Evolutionary conservation across 345 rosid species (phyloP).

Genomic region (Triadica sebifera): DNA sequence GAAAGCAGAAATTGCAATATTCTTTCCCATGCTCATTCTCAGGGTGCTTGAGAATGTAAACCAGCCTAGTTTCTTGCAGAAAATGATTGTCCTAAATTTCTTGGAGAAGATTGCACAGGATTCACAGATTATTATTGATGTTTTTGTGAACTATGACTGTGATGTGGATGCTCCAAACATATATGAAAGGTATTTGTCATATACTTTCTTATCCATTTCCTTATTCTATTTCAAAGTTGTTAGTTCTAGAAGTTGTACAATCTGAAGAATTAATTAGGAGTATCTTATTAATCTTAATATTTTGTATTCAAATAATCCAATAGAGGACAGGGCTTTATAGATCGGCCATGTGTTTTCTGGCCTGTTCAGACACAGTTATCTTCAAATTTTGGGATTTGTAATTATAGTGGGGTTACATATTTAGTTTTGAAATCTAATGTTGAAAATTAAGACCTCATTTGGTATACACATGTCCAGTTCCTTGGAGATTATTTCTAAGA

Average conservation of each 20-base stretch:
- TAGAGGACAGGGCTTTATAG: not conserved
- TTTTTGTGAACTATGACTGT: constrained; percentile 94
- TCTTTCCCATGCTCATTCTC: constrained; percentile 93
- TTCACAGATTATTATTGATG: constrained; percentile 73
- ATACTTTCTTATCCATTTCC: not conserved
- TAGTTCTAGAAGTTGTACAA: not conserved
- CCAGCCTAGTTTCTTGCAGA: constrained; percentile 96
- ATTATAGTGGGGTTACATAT: not conserved
- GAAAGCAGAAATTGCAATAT: constrained; percentile 89
- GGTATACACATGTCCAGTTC: not conserved
- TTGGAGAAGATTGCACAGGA: constrained; percentile 79
- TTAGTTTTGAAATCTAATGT: not conserved
- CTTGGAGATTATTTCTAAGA: not conserved
- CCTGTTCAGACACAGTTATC: not conserved
- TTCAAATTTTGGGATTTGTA: not conserved
- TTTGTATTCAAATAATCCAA: no score
- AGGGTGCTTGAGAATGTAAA: constrained; percentile 94
- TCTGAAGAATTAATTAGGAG: not conserved
- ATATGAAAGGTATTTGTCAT: constrained; percentile 75
- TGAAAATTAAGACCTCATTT: not conserved
- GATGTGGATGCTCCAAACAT: constrained; percentile 93
- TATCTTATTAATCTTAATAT: no score
- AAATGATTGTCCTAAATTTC: constrained; percentile 85
- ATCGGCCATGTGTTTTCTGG: not conserved
- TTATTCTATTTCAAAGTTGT: not conserved